Evolutionary conservation across 2,329 filamentous ascomycete species (phyloP), one percentile per base, ranked within the genome.

Genomic region (Leptographium radiaticola): DNA sequence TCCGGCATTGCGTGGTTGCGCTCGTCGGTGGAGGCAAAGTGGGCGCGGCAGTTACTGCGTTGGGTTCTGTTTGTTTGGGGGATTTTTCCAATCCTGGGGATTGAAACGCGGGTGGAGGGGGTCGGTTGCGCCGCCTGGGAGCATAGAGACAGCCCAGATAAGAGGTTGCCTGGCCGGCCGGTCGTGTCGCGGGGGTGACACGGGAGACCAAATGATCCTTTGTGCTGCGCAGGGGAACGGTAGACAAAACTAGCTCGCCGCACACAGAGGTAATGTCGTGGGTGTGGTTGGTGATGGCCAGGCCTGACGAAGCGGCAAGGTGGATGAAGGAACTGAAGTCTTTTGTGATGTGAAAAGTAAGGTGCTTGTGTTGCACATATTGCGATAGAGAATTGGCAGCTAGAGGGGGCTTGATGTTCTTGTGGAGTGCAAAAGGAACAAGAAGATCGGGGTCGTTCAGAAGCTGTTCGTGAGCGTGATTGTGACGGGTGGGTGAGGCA

Each of bases 1-100:
- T 64, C 64, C 58, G 68, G 62, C 69, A 71, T 71, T 55, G 39
- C 55, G 59, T 52, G 51, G 4, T 46, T 46, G 25, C 33, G 47
- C 40, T 55, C 31, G 53, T 54, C 38, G 49, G 46, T 34, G 7
- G 6, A 30, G 47, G 52, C 15, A 36, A 49, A 42, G 20, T 20
- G 30, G 53, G 42, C 10, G 54, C 39, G 36, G 47, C 15, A 6
- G 7, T 18, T 43, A 25, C n/a, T 18, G 39, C 38, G 54, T 47
- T 51, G 55, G 51, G 48, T 43, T 31, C 25, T 43, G 25, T 16
- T n/a, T 43, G 20, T 16, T 20, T 30, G 15, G 15, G 36, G 15
- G 39, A 31, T 34, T 9, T 7, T 16, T 16, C 20, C 36, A 16
- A 40, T 52, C 44, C 13, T n/a, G 38, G 18, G 12, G 33, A 38